Percentiles rank a stretch among this genome's conserved stretches.
These are phyloP conservation scores for Phaffia tasmanica DNA, from an alignment of 768 basidiomycete species.

Conservation along the genomic window DNA sequence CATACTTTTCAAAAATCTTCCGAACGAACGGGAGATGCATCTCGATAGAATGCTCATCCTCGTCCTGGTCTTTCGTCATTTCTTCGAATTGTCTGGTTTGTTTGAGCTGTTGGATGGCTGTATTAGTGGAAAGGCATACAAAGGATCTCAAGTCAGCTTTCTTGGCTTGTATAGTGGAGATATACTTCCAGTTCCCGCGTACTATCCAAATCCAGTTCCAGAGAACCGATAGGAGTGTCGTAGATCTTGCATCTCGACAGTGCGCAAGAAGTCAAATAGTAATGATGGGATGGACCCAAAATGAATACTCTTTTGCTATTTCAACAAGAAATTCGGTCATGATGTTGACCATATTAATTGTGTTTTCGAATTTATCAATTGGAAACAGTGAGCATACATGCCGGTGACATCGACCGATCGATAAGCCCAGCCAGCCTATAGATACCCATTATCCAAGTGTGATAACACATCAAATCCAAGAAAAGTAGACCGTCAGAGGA, in stretches of 20 bases:
- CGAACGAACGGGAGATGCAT: slow-evolving; percentile 87
- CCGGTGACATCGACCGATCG: slow-evolving; percentile 65
- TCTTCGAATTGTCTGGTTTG: slow-evolving; percentile 57
- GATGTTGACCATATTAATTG: background rate
- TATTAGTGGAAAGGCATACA: background rate
- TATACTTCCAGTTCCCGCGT: slow-evolving; percentile 33
- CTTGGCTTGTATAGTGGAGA: background rate
- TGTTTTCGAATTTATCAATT: background rate
- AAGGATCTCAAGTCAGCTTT: too few species aligned
- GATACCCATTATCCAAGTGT: too few species aligned
- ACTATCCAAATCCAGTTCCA: slow-evolving; percentile 73
- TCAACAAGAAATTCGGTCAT: background rate
- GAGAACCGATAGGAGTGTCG: slow-evolving; percentile 69
- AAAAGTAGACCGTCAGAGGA: background rate
- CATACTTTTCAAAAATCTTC: slow-evolving; percentile 69
- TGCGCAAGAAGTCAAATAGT: slow-evolving; percentile 76
- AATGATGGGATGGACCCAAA: slow-evolving; percentile 89
- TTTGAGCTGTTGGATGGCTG: slow-evolving; percentile 58
- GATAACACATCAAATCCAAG: background rate
- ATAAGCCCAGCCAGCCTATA: slow-evolving; percentile 83
- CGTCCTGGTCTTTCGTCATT: slow-evolving; percentile 60
- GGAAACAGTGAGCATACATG: slow-evolving; percentile 53
- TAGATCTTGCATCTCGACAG: slow-evolving; percentile 67
- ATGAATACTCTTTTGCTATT: slow-evolving; percentile 80
- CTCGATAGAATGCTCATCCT: slow-evolving; percentile 93